phyloP scores from a whole-genome alignment of 192 early-diverging fungal genomes.

The Hyaloraphidium curvatum region DNA sequence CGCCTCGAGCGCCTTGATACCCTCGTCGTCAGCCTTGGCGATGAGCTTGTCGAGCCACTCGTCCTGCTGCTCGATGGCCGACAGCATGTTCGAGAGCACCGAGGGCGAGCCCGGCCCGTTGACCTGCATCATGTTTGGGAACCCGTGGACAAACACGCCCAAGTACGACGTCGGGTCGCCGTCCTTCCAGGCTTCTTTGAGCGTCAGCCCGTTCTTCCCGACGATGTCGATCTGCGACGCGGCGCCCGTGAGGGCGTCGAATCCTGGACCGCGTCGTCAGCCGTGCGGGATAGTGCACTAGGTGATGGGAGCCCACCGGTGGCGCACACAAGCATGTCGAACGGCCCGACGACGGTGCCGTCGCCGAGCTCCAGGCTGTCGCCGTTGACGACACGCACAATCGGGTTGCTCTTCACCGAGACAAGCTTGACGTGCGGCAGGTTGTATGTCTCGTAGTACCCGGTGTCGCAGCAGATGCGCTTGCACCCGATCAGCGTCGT shows the following conservation, averaged over 20 bases:
- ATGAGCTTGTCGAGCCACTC: too few species aligned
- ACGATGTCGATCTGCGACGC: background rate
- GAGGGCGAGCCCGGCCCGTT: background rate
- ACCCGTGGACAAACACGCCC: background rate
- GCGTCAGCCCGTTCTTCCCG: background rate
- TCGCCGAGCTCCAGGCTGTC: background rate
- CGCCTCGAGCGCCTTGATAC: background rate
- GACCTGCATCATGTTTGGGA: background rate
- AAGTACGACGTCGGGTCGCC: background rate
- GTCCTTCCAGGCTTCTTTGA: background rate
- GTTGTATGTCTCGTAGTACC: conserved; percentile 1
- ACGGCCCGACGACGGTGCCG: background rate
- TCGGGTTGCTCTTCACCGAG: background rate
- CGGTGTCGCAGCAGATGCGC: background rate
- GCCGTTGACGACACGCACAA: background rate
- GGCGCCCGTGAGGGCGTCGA: background rate
- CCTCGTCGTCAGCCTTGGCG: background rate
- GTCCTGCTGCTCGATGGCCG: background rate
- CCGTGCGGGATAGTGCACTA: too few species aligned
- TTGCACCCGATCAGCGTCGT: background rate
- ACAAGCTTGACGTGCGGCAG: background rate
- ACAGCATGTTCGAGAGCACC: background rate
- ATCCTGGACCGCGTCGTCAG: too few species aligned
- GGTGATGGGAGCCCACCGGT: too few species aligned
- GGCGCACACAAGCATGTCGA: background rate